Base-by-base conservation (phyloP, 306 rosid genomes). In the Ormosia semicastrata region DNA sequence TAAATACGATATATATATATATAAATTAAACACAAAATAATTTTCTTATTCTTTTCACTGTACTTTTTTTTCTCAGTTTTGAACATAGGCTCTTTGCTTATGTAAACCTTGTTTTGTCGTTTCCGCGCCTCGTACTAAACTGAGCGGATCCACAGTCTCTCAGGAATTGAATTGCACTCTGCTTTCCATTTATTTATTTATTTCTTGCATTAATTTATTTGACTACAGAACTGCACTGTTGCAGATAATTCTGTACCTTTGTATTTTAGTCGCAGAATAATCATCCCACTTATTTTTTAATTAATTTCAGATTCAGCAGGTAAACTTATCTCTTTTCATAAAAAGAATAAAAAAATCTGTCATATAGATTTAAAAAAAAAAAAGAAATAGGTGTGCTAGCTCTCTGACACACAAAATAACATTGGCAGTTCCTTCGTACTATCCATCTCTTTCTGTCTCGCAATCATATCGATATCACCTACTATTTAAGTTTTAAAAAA, bases 101-200 rank as follows among this genome's bases (percentile, higher is more conserved):
- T 12, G 18, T 46, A 65, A 71, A 75, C 75, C 70, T 13, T 49
- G 49, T 52, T 78, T 85, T 77, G 91, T 84, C 81, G 88, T 76
- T 69, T 86, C n/a, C 29, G 65, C 11, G 68, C 72, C 86, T 57
- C 69, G 77, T 74, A 73, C 86, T 50, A 30, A 72, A 44, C 74
- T 37, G 24, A 76, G 53, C 8, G 43, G 13, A 29, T 6, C 73
- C 83, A 46, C 39, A 8, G 36, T 30, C 6, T 44, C 66, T 78
- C 13, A 64, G 60, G 4, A 78, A 74, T 58, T 66, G 73, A 77
- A 77, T 64, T 41, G 56, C 17, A 34, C 46, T 4, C 59, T 4
- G 8, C 71, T 44, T 73, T 32, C 2, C 46, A 46, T 71, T 29
- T 56, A 60, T 40, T 75, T 59, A 32, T 29, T 69, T 73, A 29